phyloP scores from a whole-genome alignment of 129 eudicot genomes.

The Pittosporum tobira region DNA sequence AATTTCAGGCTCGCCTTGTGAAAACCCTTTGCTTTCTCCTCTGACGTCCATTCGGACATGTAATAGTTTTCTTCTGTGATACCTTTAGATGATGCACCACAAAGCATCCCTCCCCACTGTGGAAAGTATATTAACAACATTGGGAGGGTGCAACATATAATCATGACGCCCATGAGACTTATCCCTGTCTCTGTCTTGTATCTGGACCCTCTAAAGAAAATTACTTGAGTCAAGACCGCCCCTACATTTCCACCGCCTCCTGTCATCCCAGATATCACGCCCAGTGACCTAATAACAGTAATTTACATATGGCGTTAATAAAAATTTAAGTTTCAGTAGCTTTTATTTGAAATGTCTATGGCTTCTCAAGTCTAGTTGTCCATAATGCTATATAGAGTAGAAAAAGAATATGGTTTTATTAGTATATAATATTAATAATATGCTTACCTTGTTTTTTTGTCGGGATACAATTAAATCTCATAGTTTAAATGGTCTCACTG shows the following conservation, averaged over 20 bases:
- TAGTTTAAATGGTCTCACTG: too few relatives aligned
- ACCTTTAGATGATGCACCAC: constrained; percentile 57
- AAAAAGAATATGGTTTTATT: too few relatives aligned
- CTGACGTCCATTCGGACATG: constrained; percentile 52
- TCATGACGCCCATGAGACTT: constrained; percentile 74
- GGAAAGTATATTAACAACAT: constrained; percentile 64
- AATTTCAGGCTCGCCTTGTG: constrained; percentile 67
- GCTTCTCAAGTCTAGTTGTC: too few relatives aligned
- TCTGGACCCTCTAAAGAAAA: constrained; percentile 78
- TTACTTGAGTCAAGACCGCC: constrained; percentile 78
- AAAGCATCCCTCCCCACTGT: constrained; percentile 89
- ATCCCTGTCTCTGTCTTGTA: constrained; percentile 69
- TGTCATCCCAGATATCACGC: constrained; percentile 76
- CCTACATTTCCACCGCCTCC: constrained; percentile 94
- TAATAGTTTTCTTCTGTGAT: constrained; percentile 70
- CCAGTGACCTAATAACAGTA: constrained; percentile 52
- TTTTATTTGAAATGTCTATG: too few relatives aligned
- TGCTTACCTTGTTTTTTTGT: too few relatives aligned
- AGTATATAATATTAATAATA: too few relatives aligned
- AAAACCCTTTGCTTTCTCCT: constrained; percentile 47
- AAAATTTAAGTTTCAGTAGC: too few relatives aligned
- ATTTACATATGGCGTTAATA: too few relatives aligned
- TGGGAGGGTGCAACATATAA: constrained; percentile 60
- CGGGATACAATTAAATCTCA: too few relatives aligned
- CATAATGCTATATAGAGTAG: too few relatives aligned